Evolutionary conservation across 202 grass and related monocot genomes (phyloP).

Genomic region (Elaeis oleifera): DNA sequence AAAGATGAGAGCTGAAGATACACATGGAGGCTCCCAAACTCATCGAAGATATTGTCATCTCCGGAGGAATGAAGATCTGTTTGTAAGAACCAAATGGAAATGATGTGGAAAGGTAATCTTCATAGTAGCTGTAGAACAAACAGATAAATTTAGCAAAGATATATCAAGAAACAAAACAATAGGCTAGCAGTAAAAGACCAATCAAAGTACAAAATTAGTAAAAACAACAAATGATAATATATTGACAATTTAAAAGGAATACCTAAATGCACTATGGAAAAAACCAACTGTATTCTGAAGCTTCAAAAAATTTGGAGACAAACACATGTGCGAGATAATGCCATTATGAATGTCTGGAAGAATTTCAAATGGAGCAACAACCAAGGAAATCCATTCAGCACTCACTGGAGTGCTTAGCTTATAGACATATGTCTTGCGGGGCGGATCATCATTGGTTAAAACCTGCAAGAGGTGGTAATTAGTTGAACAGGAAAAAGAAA

Average conservation of each 20-base stretch:
- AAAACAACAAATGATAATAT: slow-evolving; percentile 1
- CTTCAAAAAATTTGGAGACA: slow-evolving; percentile 56
- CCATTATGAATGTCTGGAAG: slow-evolving; percentile 62
- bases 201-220: not conserved
- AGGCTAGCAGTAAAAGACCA: not conserved
- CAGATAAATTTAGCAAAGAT: slow-evolving; percentile 15
- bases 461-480: slow-evolving; percentile 51
- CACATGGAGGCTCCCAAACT: slow-evolving; percentile 84
- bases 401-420: slow-evolving; percentile 74
- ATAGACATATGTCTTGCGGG: slow-evolving; percentile 93
- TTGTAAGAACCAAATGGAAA: slow-evolving; percentile 97
- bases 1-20: slow-evolving; percentile 87
- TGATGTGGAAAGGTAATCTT: slow-evolving; percentile 72
- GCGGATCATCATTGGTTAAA: slow-evolving; percentile 80
- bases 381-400: slow-evolving; percentile 91
- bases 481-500: slow-evolving; percentile 5
- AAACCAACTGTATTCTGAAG: slow-evolving; percentile 82
- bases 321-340: slow-evolving; percentile 77
- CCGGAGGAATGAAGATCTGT: slow-evolving; percentile 80
- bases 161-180: slow-evolving; percentile 14
- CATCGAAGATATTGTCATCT: slow-evolving; percentile 52
- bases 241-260: slow-evolving; percentile 1
- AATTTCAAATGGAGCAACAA: slow-evolving; percentile 88
- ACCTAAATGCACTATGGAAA: slow-evolving; percentile 92
- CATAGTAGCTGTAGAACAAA: slow-evolving; percentile 61